Percentiles rank a stretch among this genome's conserved stretches.
Conservation (phyloP, 2,329 filamentous ascomycete species). For the Paracamarosporium sp. region DNA sequence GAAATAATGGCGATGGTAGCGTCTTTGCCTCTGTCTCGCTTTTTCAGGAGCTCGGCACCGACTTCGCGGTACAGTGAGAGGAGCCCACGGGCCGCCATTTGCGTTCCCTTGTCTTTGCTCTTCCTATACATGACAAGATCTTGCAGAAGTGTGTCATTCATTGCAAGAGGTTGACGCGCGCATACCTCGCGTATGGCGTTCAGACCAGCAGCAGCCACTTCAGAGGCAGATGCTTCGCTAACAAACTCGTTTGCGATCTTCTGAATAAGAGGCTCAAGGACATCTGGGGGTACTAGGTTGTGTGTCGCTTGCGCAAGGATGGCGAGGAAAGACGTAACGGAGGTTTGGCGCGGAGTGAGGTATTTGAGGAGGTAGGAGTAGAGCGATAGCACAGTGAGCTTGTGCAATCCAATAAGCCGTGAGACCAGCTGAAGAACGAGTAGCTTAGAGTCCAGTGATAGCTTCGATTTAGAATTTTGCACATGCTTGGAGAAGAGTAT, state of each 20-base stretch:
- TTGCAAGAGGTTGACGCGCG: slow-evolving; percentile 89
- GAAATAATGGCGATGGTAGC: slow-evolving; percentile 81
- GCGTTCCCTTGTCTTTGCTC: slow-evolving; percentile 98
- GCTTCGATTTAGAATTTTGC: slow-evolving; percentile 82
- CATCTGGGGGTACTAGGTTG: slow-evolving; percentile 89
- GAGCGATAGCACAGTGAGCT: slow-evolving; percentile 84
- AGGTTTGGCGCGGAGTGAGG: slow-evolving; percentile 84
- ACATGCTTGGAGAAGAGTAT: slow-evolving; percentile 88
- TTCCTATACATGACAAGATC: slow-evolving; percentile 95
- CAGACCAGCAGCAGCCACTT: slow-evolving; percentile 89
- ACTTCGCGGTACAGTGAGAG: slow-evolving; percentile 91
- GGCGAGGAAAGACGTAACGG: slow-evolving; percentile 91
- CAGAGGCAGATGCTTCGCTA: slow-evolving; percentile 87
- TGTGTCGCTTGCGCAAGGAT: slow-evolving; percentile 92
- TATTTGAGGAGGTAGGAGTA: slow-evolving; percentile 97
- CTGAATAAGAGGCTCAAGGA: slow-evolving; percentile 84
- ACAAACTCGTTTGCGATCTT: slow-evolving; percentile 99
- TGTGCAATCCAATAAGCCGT: slow-evolving; percentile 88
- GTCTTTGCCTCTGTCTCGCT: slow-evolving; percentile 88
- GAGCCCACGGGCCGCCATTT: slow-evolving; percentile 96
- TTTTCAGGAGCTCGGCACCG: slow-evolving; percentile 85
- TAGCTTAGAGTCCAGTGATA: slow-evolving; percentile 87
- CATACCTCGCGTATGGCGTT: slow-evolving; percentile 97
- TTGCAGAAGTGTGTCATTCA: slow-evolving; percentile 94
- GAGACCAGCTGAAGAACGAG: slow-evolving; percentile 91